A percentile compares a stretch with the other conserved stretches of the same genome.
Conservation (phyloP, 768 basidiomycete genomes). For the Tylopilus vinaceipallidus region DNA sequence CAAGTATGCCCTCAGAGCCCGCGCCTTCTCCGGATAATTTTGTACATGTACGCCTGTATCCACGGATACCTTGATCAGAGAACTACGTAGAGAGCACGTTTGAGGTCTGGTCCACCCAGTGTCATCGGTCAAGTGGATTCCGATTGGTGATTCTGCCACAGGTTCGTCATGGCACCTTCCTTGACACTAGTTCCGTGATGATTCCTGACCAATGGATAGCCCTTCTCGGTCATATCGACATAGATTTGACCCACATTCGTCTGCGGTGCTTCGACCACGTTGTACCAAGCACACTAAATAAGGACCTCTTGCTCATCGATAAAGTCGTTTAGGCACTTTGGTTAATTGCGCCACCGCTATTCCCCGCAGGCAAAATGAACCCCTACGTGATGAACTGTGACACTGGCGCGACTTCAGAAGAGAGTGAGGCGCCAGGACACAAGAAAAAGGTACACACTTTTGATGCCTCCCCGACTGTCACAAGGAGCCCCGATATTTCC, state of each 20-base stretch:
- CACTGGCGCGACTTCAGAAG: neutral
- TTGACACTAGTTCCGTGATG: slow-evolving; percentile 3
- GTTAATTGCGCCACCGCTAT: slow-evolving; percentile 4
- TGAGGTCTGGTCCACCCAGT: slow-evolving; percentile 5
- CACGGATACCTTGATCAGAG: slow-evolving; percentile 31
- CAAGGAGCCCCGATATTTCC: neutral
- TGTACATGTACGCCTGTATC: slow-evolving; percentile 32
- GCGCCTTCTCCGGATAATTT: slow-evolving; percentile 24
- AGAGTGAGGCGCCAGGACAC: slow-evolving; percentile 4
- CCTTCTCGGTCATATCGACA: slow-evolving; percentile 7
- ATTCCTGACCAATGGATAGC: slow-evolving; percentile 9
- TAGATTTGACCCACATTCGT: slow-evolving; percentile 2
- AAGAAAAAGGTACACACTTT: slow-evolving; percentile 5
- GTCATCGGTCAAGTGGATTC: slow-evolving; percentile 3
- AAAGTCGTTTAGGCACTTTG: slow-evolving; percentile 10
- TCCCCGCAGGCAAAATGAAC: neutral
- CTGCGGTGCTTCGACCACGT: slow-evolving; percentile 9
- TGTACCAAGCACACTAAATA: slow-evolving; percentile 3
- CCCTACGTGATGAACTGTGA: neutral
- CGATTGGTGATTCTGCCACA: slow-evolving; percentile 8
- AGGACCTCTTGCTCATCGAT: slow-evolving; percentile 19
- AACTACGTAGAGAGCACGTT: slow-evolving; percentile 16
- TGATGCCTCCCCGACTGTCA: slow-evolving; percentile 4
- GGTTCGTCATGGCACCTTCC: slow-evolving; percentile 14
- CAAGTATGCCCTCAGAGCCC: slow-evolving; percentile 29